Percentiles rank a stretch among this genome's conserved stretches.
Evolutionary conservation across 2,329 filamentous ascomycete species (phyloP).

Genomic region (Pseudocercospora fijiensis): DNA sequence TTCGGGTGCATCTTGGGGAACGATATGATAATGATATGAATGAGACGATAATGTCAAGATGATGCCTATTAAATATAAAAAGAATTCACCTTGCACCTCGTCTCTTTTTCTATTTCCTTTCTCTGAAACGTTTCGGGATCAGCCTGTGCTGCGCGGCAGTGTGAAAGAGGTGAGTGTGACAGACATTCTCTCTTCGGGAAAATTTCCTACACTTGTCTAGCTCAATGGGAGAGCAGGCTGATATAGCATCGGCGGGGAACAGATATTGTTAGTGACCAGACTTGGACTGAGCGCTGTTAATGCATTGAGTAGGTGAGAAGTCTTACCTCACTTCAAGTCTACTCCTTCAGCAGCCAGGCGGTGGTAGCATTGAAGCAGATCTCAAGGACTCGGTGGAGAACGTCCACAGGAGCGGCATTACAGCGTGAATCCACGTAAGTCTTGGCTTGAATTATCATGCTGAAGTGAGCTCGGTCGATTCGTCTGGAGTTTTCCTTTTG

Average conservation of each 20-base stretch:
- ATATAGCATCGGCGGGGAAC: too few relatives aligned
- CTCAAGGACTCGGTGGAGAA: not conserved
- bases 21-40: not conserved
- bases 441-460: not conserved
- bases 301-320: too few relatives aligned
- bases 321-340: not conserved
- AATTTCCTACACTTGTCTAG: too few relatives aligned
- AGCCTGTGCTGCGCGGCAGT: too few relatives aligned
- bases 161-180: too few relatives aligned
- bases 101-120: not conserved
- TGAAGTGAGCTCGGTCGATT: not conserved
- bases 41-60: not conserved
- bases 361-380: not conserved
- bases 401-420: not conserved
- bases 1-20: not conserved
- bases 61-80: too few relatives aligned
- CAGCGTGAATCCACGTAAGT: not conserved
- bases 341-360: not conserved
- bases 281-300: too few relatives aligned
- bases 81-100: not conserved
- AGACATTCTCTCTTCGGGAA: too few relatives aligned
- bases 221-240: too few relatives aligned
- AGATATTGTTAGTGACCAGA: too few relatives aligned
- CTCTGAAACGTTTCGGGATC: not conserved
- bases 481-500: too few relatives aligned